Evolutionary conservation across 2,329 filamentous ascomycete species (phyloP), one percentile per base, ranked within the genome.

Genomic region (Trichophyton schoenleinii): DNA sequence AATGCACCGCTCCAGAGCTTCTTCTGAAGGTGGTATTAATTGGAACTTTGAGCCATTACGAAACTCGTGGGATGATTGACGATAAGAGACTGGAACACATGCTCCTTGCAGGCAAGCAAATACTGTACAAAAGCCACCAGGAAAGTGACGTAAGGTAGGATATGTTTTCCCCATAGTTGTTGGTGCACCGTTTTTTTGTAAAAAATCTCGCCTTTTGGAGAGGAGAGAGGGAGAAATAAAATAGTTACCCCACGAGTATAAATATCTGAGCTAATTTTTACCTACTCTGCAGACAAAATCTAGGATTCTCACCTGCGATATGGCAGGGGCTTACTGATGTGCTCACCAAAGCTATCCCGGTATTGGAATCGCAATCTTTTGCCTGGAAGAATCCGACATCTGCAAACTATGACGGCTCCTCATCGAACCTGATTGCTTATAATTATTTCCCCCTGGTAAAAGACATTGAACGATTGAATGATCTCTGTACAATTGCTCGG

Each of bases 381-480:
- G 79, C 81, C 5, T 80, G 81, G 70, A 82, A 83, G 66, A 82
- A 82, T 64, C 79, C 82, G 3, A 76, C 77, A 18, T 73, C 76
- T 15, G 79, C 80, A 31, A 80, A 81, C 65, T 83, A 83, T 63
- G 81, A 84, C 64, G 79, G 78, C 41, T 83, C 79, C 4, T 83
- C 79, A 6, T 83, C 83, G 2, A 81, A 83, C 41, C 73, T 86
- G 18, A 86, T 87, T 64, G 83, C 83, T 13, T 78, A 77, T 62
- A 81, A 84, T 67, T 82, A 83, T 63, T 78, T 79, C 58, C 79
- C 75, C 5, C 70, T 86, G 58, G 79, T 84, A 64, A 81, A 83
- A 66, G 84, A 87, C 66, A 78, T 86, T 61, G 83, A 86, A 68
- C 75, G 83, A 31, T 70, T 87, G 48, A 85, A 85, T 66, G 81